Conservation (phyloP, 371 early-diverging fungal genomes). For the Mortierella sp. region DNA sequence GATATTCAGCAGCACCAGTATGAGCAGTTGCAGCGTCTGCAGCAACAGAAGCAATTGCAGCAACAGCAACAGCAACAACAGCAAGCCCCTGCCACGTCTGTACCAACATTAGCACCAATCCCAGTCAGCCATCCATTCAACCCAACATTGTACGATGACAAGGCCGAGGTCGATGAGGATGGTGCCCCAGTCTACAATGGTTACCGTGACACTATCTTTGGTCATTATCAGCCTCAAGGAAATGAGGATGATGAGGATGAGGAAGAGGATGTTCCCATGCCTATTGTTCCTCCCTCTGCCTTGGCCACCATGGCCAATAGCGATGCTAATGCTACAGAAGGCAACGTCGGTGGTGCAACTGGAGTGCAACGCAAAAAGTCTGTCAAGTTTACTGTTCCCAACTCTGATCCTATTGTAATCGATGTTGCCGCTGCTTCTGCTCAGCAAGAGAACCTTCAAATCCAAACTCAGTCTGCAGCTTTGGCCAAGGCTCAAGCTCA, state of each 20-base stretch:
- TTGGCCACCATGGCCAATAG: neutral
- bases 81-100: slow-evolving; percentile 9
- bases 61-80: slow-evolving; percentile 17
- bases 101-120: slow-evolving; percentile 5
- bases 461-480: neutral
- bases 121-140: slow-evolving; percentile 22
- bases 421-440: neutral
- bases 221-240: slow-evolving; percentile 26
- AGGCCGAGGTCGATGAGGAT: slow-evolving; percentile 43
- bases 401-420: slow-evolving; percentile 22
- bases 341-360: neutral
- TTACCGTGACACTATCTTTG: slow-evolving; percentile 50
- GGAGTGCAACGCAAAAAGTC: slow-evolving; percentile 49
- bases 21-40: slow-evolving; percentile 36
- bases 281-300: slow-evolving; percentile 16
- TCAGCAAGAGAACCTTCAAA: neutral
- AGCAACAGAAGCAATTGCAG: slow-evolving; percentile 33
- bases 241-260: slow-evolving; percentile 37
- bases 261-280: slow-evolving; percentile 17
- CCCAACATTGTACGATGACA: slow-evolving; percentile 42
- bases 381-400: slow-evolving; percentile 38
- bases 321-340: neutral
- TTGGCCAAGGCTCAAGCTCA: neutral
- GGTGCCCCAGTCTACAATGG: slow-evolving; percentile 40
- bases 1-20: slow-evolving; percentile 51